Percentiles rank a stretch among this genome's conserved stretches.
Evolutionary conservation across 176 grass and related monocot genomes (phyloP).

Genomic region (Musa schizocarpa): DNA sequence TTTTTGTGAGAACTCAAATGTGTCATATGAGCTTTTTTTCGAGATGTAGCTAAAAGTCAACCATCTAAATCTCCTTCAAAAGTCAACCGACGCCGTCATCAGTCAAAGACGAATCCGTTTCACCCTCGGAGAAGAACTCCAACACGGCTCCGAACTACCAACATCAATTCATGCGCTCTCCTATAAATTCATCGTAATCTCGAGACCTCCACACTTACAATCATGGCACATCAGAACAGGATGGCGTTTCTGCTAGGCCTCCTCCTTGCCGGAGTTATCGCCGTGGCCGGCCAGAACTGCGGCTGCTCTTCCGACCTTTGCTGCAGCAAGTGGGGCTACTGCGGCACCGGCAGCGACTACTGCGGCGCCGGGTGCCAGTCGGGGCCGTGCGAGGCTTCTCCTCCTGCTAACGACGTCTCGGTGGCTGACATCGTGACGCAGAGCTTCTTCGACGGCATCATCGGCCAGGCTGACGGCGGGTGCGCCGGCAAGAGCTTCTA

Average conservation of each 20-base stretch:
- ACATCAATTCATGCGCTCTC: no score
- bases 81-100: no score
- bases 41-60: no score
- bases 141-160: no score
- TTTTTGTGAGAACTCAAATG: no score
- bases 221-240: no score
- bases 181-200: no score
- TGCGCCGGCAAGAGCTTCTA: conserved; percentile 23
- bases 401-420: conserved; percentile 25
- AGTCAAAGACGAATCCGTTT: no score
- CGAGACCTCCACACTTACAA: no score
- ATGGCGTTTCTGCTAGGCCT: neutral
- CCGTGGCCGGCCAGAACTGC: conserved; percentile 15
- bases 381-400: conserved; percentile 33
- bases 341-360: conserved; percentile 28
- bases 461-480: conserved; percentile 31
- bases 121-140: no score
- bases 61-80: no score
- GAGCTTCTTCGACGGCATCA: conserved; percentile 44
- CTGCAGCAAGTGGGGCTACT: conserved; percentile 49
- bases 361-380: conserved; percentile 41
- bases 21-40: no score
- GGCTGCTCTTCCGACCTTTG: conserved; percentile 31
- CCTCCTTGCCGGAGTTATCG: neutral
- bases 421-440: conserved; percentile 30